Evolutionary conservation across 352 stramenopile genomes (phyloP).

Genomic region (Pythium pyrilobum): DNA sequence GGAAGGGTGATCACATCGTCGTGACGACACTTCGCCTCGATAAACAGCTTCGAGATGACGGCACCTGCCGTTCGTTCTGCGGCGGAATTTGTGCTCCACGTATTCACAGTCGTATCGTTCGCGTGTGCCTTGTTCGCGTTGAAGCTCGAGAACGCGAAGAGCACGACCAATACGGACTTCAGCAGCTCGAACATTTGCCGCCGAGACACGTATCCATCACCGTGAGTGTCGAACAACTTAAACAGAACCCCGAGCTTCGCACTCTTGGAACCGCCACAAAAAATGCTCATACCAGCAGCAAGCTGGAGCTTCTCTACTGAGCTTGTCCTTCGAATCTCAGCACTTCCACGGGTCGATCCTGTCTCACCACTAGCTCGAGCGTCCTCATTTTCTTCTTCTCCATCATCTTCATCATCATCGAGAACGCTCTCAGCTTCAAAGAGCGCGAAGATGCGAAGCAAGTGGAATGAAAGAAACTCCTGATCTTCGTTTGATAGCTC

Average conservation of each 20-base stretch:
- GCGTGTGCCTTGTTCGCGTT: slow-evolving; percentile 54
- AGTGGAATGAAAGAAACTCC: slow-evolving; percentile 83
- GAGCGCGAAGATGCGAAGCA: slow-evolving; percentile 76
- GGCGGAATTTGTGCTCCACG: slow-evolving; percentile 73
- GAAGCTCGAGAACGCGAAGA: slow-evolving; percentile 84
- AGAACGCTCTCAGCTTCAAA: slow-evolving; percentile 73
- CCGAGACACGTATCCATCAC: slow-evolving; percentile 56
- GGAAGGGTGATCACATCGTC: slow-evolving; percentile 86
- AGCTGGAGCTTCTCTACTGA: slow-evolving; percentile 73
- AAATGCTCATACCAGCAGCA: slow-evolving; percentile 86
- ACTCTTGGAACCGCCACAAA: slow-evolving; percentile 94
- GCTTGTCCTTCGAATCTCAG: slow-evolving; percentile 25
- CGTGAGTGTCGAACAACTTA: slow-evolving; percentile 66
- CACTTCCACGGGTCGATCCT: neutral
- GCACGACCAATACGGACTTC: slow-evolving; percentile 70
- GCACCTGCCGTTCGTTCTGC: slow-evolving; percentile 85
- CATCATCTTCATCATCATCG: slow-evolving; percentile 30
- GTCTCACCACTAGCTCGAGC: neutral
- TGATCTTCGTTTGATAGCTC: slow-evolving; percentile 80
- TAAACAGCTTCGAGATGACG: slow-evolving; percentile 88
- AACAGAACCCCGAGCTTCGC: slow-evolving; percentile 90
- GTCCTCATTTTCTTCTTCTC: slow-evolving; percentile 17
- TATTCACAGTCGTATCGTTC: slow-evolving; percentile 54
- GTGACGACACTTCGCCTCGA: slow-evolving; percentile 55
- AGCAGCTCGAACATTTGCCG: slow-evolving; percentile 79